Base-by-base conservation (phyloP, 495 filamentous ascomycete species). In the Trichocladium antarcticum region DNA sequence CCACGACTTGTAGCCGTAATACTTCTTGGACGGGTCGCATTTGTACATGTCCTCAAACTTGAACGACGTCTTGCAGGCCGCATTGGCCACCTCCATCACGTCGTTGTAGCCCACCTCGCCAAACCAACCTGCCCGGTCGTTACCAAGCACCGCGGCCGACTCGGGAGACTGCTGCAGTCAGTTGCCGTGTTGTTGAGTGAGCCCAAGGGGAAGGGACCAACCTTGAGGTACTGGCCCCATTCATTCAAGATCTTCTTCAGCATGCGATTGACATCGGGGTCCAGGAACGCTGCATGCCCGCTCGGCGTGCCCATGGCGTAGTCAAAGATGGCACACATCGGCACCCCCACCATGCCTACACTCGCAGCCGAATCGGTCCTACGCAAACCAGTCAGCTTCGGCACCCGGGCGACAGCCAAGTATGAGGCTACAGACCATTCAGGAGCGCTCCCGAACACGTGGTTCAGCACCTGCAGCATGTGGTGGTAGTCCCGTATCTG, bases 231-330 rank as follows among this genome's bases (percentile, higher is more conserved):
- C 12, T 71, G 69, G 19, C 73, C 81, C 83, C 83, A 88, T 32
- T 72, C 71, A 53, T 83, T 76, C 8, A 89, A 64, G 9, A 87
- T 66, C 51, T 80, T 81, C 66, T 82, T 80, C n/a, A 85, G 50
- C 65, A 78, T 75, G 14, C 55, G 63, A 50, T 87, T 88, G 43
- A 89, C 79, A 4, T 83, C 76, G 0, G 75, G 74, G 44, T 81
- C 74, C 0, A 84, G 60, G 59, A 85, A 88, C 1, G 76, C 76
- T 0, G 80, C 79, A 48, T 78, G 77, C 0, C 83, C 83, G 42
- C 72, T 77, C 0, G 75, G 70, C 0, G 83, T 87, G 10, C 76
- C 80, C 80, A 85, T 85, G 5, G 80, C 79, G 69, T 83, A 86
- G 57, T 85, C 81, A 12, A 87, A 74, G 19, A 86, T 70, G 4